Evolutionary conservation across 2,329 filamentous ascomycete species (phyloP).

Genomic region (Cercospora canescens): DNA sequence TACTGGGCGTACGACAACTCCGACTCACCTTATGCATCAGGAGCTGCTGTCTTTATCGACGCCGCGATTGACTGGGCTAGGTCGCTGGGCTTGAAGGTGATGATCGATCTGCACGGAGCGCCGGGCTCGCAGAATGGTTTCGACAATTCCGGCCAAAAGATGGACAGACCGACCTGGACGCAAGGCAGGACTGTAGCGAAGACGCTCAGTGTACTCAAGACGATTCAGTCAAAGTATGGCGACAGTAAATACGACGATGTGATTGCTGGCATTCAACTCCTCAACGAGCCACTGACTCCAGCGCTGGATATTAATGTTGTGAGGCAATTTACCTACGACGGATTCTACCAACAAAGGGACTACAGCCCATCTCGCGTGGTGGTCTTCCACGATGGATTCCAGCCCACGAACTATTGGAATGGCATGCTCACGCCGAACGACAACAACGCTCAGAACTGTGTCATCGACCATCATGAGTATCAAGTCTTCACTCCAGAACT

Average conservation of each 20-base stretch:
- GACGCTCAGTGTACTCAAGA: constrained; percentile 58
- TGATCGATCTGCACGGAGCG: constrained; percentile 60
- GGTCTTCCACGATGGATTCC: constrained; percentile 61
- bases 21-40: constrained; percentile 52
- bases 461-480: constrained; percentile 70
- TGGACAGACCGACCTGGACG: constrained; percentile 45
- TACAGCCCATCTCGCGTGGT: constrained; percentile 42
- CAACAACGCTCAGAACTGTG: constrained; percentile 54
- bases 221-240: constrained; percentile 60
- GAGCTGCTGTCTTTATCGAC: constrained; percentile 56
- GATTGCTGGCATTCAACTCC: constrained; percentile 57
- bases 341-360: constrained; percentile 46
- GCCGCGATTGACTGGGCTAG: constrained; percentile 59
- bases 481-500: constrained; percentile 59
- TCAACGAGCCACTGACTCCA: constrained; percentile 58
- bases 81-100: constrained; percentile 53
- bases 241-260: constrained; percentile 56
- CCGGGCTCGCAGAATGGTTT: constrained; percentile 61
- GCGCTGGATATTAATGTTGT: constrained; percentile 47
- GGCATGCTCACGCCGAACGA: constrained; percentile 57
- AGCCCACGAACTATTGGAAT: constrained; percentile 59
- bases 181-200: constrained; percentile 50
- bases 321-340: constrained; percentile 57
- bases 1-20: constrained; percentile 60
- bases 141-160: constrained; percentile 60